These are phyloP conservation scores for Mycosarcoma mackinlayi DNA, from an alignment of 1,284 basidiomycete genomes.

Conservation along the genomic window DNA sequence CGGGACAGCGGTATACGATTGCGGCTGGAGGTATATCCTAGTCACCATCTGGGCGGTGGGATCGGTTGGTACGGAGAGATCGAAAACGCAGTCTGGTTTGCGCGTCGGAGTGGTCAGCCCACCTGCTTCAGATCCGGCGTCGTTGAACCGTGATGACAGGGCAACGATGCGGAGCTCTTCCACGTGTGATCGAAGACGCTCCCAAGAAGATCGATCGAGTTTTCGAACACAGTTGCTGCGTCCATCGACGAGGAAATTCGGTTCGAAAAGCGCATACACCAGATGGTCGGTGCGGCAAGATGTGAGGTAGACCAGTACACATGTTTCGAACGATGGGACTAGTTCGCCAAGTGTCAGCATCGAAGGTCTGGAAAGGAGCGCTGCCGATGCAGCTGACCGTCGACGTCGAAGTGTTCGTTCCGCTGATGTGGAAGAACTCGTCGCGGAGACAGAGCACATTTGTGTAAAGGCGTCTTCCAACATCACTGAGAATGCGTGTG, in stretches of 20 bases:
- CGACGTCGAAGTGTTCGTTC: conserved; percentile 33
- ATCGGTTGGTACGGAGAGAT: conserved; percentile 23
- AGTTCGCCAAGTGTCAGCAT: conserved; percentile 31
- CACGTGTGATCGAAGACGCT: conserved; percentile 39
- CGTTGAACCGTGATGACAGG: conserved; percentile 12
- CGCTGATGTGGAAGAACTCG: neutral
- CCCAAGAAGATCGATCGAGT: conserved; percentile 45
- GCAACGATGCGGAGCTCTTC: conserved; percentile 51
- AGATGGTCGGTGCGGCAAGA: conserved; percentile 5
- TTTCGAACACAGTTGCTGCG: conserved; percentile 5
- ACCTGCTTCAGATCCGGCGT: neutral
- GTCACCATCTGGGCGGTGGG: neutral
- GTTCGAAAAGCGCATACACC: conserved; percentile 48
- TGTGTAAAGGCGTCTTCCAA: conserved; percentile 10
- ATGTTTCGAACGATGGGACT: conserved; percentile 39
- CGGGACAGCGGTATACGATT: conserved; percentile 20
- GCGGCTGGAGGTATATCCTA: conserved; percentile 32
- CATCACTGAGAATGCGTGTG: neutral
- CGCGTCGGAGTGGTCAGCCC: neutral
- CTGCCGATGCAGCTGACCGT: conserved; percentile 45
- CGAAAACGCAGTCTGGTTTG: conserved; percentile 34
- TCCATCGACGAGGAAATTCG: conserved; percentile 46
- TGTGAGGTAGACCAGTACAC: conserved; percentile 40
- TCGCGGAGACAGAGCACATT: neutral
- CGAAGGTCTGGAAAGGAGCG: conserved; percentile 44